A percentile compares a stretch with the other conserved stretches of the same genome.
These are phyloP conservation scores for Prunus campanulata DNA, from an alignment of 306 rosid genomes.

Conservation along the genomic window DNA sequence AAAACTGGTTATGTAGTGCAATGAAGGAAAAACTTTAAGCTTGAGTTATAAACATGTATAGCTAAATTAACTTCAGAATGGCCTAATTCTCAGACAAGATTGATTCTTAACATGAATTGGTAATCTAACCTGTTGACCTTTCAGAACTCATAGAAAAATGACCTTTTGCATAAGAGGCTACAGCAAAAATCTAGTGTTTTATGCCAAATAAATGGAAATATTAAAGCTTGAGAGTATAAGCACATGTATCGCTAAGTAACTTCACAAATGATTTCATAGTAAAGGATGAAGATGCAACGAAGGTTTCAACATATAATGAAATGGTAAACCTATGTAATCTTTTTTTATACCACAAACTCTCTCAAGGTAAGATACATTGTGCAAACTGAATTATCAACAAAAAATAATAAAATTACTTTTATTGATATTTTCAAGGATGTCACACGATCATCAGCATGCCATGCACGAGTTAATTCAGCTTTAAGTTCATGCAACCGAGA, in stretches of 20 bases:
- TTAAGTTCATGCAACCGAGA: constrained; percentile 83
- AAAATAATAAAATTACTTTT: constrained; percentile 50
- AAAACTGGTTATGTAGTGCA: not conserved
- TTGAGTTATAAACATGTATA: not conserved
- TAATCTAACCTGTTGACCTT: not conserved
- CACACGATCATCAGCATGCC: constrained; percentile 81
- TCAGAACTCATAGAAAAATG: not conserved
- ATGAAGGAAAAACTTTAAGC: not conserved
- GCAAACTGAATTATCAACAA: constrained; percentile 17
- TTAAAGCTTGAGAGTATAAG: not conserved
- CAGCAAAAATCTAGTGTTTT: not conserved
- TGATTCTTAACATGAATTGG: not conserved
- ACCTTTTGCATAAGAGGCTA: not conserved
- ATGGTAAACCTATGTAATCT: not conserved
- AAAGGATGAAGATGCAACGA: not conserved
- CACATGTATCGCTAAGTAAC: not conserved
- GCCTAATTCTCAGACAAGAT: not conserved
- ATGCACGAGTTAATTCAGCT: constrained; percentile 74
- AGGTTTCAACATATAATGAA: not conserved
- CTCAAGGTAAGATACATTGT: not conserved
- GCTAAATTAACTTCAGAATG: not conserved
- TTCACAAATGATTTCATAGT: not conserved
- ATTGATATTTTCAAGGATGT: constrained; percentile 69
- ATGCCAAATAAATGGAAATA: not conserved
- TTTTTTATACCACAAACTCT: not conserved